Evolutionary conservation across 345 rosid species (phyloP).

Genomic region (Murraya koenigii): DNA sequence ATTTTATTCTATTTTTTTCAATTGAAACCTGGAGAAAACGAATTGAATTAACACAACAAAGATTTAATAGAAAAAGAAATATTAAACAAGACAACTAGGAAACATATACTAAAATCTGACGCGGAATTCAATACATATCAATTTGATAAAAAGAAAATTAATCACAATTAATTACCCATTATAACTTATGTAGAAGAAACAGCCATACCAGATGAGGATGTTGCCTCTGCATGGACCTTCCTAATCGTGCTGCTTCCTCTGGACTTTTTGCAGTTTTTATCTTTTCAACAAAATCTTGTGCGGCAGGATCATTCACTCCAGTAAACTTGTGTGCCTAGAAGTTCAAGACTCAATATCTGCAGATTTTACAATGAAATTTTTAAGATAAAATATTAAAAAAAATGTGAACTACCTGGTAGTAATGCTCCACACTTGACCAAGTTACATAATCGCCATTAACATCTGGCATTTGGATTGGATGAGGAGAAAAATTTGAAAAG

Average conservation of each 20-base stretch:
- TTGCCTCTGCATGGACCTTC: conserved; percentile 66
- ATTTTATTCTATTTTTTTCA: too few species aligned
- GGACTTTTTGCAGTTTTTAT: conserved; percentile 73
- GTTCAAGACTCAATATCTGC: conserved; percentile 4
- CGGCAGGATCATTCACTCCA: conserved; percentile 52
- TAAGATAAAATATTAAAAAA: not conserved
- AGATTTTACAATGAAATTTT: conserved; percentile 10
- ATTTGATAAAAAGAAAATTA: too few species aligned
- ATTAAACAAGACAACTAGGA: not conserved
- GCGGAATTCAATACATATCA: not conserved
- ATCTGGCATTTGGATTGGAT: conserved; percentile 71
- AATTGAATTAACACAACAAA: not conserved
- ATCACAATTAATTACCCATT: too few species aligned
- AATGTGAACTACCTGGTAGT: conserved; percentile 64
- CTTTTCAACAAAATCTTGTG: conserved; percentile 57
- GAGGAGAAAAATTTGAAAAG: conserved; percentile 90
- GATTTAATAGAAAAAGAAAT: not conserved
- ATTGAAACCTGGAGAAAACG: not conserved
- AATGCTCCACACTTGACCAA: conserved; percentile 86
- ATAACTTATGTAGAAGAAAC: not conserved
- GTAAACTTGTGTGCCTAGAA: conserved; percentile 63
- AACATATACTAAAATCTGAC: not conserved
- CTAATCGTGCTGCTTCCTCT: conserved; percentile 86
- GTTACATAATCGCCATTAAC: conserved; percentile 46
- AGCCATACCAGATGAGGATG: conserved; percentile 61